Base-by-base conservation (phyloP, 2,329 filamentous ascomycete species). In the Colletotrichum phormii region DNA sequence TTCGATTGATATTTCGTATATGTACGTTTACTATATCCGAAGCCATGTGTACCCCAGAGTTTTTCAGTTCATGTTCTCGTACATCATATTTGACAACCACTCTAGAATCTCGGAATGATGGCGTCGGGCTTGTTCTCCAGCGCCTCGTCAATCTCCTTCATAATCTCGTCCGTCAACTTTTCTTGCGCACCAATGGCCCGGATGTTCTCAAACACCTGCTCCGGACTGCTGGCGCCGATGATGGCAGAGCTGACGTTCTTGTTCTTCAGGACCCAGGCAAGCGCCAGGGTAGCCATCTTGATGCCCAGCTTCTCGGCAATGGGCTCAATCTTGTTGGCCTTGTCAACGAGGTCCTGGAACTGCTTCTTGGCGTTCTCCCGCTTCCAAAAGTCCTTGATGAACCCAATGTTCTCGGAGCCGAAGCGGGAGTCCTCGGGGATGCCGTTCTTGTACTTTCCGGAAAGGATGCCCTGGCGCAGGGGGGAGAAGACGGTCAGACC, bases 391-490 rank as follows among this genome's bases (percentile, higher is more conserved):
- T 86, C 85, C 71, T 86, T 81, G 76, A 91, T 85, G 78, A 88
- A 92, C 64, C 87, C 84, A 73, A 91, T 86, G 64, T 88, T 84
- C 54, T 86, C 86, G 76, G 86, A 85, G 13, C 87, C 86, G 71
- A 92, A 84, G 33, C 91, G 85, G n/a, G 88, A 90, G 74, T 88
- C 87, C 4, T 87, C 82, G 5, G 90, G 90, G 53, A 92, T 88
- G 33, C 89, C 89, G 76, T 91, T 82, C 79, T 89, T 91, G 82
- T 93, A 93, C 81, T 93, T 93, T 59, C 91, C 91, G 0, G 90
- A 90, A 74, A 93, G 82, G 72, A 93, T 85, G 24, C 91, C 91
- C 63, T 82, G 79, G 57, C 79, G 79, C 77, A 93, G 82, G 1
- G 91, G 91, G 3, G 87, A 90, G 82, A 88, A 93, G 71, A 89